Percentiles rank a stretch among this genome's conserved stretches.
phyloP scores from a whole-genome alignment of 73 alveolate species.

The Stentor roeselii region DNA sequence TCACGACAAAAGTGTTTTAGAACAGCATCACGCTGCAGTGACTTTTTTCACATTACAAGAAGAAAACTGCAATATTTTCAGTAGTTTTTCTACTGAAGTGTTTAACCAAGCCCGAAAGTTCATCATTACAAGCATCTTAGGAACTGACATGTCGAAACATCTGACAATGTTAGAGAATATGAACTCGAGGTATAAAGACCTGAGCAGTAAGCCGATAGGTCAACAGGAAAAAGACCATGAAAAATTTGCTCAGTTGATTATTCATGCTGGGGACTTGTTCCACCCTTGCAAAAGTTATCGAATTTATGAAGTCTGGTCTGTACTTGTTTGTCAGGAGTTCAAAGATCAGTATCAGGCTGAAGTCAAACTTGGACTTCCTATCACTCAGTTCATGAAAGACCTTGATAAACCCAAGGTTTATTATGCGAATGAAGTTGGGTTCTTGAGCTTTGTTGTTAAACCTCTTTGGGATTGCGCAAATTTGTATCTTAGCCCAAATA shows the following conservation, averaged over 20 bases:
- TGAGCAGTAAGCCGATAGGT: not conserved
- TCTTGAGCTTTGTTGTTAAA: constrained; percentile 36
- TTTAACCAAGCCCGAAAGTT: constrained; percentile 63
- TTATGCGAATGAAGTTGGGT: constrained; percentile 34
- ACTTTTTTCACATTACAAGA: constrained; percentile 57
- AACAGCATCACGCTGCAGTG: constrained; percentile 77
- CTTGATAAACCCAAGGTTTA: constrained; percentile 23
- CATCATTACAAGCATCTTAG: constrained; percentile 69
- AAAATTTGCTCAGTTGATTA: constrained; percentile 7
- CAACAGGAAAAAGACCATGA: constrained; percentile 28
- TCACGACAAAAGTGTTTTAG: constrained; percentile 84
- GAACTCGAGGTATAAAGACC: constrained; percentile 4
- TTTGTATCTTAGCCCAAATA: constrained; percentile 3
- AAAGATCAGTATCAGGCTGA: not conserved
- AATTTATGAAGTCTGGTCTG: constrained; percentile 19
- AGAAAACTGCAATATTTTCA: constrained; percentile 51
- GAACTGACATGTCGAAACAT: constrained; percentile 91
- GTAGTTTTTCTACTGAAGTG: constrained; percentile 35
- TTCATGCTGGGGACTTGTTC: constrained; percentile 1
- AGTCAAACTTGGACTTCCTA: not conserved
- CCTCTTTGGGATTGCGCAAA: constrained; percentile 32
- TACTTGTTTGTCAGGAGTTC: constrained; percentile 21
- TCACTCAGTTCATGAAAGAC: constrained; percentile 20
- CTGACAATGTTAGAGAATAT: constrained; percentile 31
- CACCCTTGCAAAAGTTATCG: not conserved